These are phyloP conservation scores for Cystobasidiaceae sp. DNA, from an alignment of 1,284 basidiomycete genomes.

Conservation along the genomic window DNA sequence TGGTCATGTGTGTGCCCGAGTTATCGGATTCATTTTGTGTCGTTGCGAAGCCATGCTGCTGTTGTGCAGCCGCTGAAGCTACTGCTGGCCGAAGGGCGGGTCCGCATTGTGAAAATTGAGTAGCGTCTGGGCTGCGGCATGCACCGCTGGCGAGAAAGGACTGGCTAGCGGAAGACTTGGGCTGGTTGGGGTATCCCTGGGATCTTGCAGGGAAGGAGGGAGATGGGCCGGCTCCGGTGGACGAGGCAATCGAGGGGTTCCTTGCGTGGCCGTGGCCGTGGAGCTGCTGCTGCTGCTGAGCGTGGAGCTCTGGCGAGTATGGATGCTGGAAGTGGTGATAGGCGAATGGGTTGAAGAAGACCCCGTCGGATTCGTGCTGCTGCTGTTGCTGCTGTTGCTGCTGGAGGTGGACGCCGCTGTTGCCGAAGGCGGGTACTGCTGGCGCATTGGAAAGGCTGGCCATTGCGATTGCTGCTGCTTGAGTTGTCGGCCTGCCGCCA, in stretches of 20 bases:
- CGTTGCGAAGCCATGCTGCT: too few relatives aligned
- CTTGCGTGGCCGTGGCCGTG: neutral
- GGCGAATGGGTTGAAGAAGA: neutral
- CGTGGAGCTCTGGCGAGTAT: neutral
- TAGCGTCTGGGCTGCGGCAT: slow-evolving; percentile 29
- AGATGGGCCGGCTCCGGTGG: neutral
- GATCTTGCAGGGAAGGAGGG: neutral
- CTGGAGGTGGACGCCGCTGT: too few relatives aligned
- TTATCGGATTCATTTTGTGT: too few relatives aligned
- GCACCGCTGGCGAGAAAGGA: slow-evolving; percentile 32
- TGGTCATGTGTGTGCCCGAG: too few relatives aligned
- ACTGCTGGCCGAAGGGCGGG: neutral
- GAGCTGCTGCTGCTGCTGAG: neutral
- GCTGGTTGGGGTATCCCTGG: slow-evolving; percentile 20
- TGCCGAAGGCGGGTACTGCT: too few relatives aligned
- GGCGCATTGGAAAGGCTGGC: too few relatives aligned
- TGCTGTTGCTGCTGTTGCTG: neutral
- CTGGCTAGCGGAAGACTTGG: slow-evolving; percentile 14
- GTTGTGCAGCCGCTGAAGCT: neutral
- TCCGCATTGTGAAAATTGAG: slow-evolving; percentile 23
- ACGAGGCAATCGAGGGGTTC: too few relatives aligned
- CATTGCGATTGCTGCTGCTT: too few relatives aligned
- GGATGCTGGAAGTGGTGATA: neutral
- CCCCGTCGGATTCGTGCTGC: neutral
- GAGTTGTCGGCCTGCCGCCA: too few relatives aligned